Percentiles rank a stretch among this genome's conserved stretches.
phyloP scores from a whole-genome alignment of 73 alveolate species.

The Paraurostyla sp. region DNA sequence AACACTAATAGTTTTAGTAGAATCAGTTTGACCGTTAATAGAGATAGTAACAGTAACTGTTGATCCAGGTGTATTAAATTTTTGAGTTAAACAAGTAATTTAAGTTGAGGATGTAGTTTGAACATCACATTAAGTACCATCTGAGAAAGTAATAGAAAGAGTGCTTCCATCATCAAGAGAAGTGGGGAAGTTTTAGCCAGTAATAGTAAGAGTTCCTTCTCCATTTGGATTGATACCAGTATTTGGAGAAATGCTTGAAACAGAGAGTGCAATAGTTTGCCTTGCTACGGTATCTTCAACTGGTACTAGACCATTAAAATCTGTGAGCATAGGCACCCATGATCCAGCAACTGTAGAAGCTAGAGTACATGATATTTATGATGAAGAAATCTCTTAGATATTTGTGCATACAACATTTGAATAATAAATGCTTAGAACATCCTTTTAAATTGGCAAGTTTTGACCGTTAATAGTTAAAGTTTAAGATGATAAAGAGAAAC shows the following conservation, averaged over 20 bases:
- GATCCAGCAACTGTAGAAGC: neutral
- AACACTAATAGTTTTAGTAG: neutral
- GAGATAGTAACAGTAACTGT: neutral
- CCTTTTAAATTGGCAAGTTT: neutral
- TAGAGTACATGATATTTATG: neutral
- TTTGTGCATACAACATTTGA: no score
- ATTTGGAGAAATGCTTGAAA: neutral
- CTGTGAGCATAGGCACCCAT: neutral
- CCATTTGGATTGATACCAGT: conserved; percentile 36
- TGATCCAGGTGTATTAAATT: neutral
- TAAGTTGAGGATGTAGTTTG: conserved; percentile 8
- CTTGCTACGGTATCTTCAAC: neutral
- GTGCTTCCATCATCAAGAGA: conserved; percentile 3
- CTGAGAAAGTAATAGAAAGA: conserved; percentile 4
- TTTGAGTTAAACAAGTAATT: conserved; percentile 19
- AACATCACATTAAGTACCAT: conserved; percentile 19
- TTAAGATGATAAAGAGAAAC: neutral
- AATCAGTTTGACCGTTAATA: neutral
- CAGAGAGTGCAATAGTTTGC: neutral
- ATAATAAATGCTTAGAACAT: no score
- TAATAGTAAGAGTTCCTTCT: conserved; percentile 19
- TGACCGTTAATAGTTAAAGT: neutral
- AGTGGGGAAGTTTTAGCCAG: conserved; percentile 48
- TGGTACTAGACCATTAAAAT: conserved; percentile 15
- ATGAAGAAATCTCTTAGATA: no score